Evolutionary conservation across 2,329 filamentous ascomycete genomes (phyloP).

Genomic region (Pyrenochaeta sp.): DNA sequence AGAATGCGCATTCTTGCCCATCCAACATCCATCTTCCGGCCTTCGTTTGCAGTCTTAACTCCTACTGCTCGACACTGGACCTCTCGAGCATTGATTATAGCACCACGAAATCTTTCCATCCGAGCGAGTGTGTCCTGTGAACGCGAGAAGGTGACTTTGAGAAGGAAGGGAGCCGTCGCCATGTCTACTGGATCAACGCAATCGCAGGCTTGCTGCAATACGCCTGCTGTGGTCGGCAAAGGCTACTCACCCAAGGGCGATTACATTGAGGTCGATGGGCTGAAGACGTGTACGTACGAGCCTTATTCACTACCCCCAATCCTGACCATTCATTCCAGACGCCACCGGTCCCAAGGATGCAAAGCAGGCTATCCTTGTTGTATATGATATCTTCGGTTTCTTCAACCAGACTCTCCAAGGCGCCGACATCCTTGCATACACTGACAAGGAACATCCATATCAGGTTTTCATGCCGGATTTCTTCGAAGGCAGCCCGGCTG

Average conservation of each 20-base stretch:
- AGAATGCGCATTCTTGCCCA: conserved; percentile 24
- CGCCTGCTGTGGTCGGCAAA: conserved; percentile 58
- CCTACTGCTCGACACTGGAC: not conserved
- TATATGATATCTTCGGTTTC: conserved; percentile 72
- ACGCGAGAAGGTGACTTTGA: not conserved
- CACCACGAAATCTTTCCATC: no score
- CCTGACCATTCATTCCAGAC: conserved; percentile 48
- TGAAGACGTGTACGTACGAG: conserved; percentile 66
- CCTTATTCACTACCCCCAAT: not conserved
- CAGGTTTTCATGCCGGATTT: conserved; percentile 92
- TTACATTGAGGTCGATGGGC: conserved; percentile 66
- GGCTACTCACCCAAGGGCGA: conserved; percentile 66
- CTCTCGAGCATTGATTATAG: not conserved
- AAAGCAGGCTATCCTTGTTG: conserved; percentile 64
- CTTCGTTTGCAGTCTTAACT: conserved; percentile 7
- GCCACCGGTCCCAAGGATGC: conserved; percentile 65
- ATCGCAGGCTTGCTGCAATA: conserved; percentile 56
- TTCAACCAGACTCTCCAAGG: conserved; percentile 70
- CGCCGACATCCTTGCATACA: conserved; percentile 68
- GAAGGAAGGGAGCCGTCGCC: conserved; percentile 10
- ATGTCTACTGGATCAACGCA: conserved; percentile 50
- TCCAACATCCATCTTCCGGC: conserved; percentile 13
- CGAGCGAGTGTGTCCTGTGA: no score
- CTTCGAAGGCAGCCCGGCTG: conserved; percentile 78
- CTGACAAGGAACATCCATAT: conserved; percentile 75